Evolutionary conservation across 768 basidiomycete species (phyloP).

Genomic region (Coprinopsis marcescibilis): DNA sequence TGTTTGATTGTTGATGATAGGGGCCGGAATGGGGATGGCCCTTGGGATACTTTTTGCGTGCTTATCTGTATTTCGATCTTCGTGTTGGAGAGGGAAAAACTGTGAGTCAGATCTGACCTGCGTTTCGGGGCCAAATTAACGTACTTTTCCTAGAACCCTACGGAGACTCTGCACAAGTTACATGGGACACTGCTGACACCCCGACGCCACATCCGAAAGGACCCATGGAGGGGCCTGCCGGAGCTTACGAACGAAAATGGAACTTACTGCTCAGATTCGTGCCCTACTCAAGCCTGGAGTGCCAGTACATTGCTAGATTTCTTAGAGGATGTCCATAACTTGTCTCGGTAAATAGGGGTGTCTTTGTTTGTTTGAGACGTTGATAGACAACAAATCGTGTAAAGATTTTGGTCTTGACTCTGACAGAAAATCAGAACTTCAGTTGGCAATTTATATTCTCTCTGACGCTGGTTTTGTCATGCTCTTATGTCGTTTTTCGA

Average conservation of each 20-base stretch:
- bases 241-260: constrained; percentile 90
- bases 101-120: constrained; percentile 35
- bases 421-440: not conserved
- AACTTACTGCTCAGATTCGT: constrained; percentile 78
- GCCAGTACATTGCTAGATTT: constrained; percentile 90
- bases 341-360: not conserved
- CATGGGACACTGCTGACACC: constrained; percentile 66
- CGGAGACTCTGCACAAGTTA: constrained; percentile 73
- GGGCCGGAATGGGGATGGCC: constrained; percentile 97
- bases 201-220: constrained; percentile 67
- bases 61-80: constrained; percentile 86
- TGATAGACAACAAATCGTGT: constrained; percentile 9
- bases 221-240: constrained; percentile 91
- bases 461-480: constrained; percentile 15
- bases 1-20: constrained; percentile 31
- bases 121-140: constrained; percentile 6
- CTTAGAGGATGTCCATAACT: constrained; percentile 63
- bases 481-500: constrained; percentile 80
- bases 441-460: not conserved
- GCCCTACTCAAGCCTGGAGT: constrained; percentile 95
- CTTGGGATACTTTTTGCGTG: constrained; percentile 89
- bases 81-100: constrained; percentile 59
- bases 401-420: constrained; percentile 7
- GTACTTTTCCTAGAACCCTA: constrained; percentile 44
- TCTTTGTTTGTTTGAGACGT: constrained; percentile 6